Base-by-base conservation (phyloP, 2,329 filamentous ascomycete species). In the Penicillium sp. region DNA sequence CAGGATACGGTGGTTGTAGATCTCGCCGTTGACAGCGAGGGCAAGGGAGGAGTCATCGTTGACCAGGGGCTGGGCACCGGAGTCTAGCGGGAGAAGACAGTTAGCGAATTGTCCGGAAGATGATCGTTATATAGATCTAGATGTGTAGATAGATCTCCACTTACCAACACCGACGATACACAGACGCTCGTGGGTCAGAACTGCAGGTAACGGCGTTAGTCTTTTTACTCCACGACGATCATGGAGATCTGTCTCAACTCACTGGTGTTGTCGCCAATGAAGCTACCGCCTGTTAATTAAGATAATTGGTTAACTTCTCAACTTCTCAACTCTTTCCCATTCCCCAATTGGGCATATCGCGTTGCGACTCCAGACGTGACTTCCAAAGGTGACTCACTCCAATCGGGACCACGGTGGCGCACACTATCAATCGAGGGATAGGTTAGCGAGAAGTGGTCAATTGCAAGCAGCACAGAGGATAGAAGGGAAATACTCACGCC, bases 1-100 rank as follows among this genome's bases (percentile, higher is more conserved):
- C 70, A 99, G 83, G 70, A 96, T 85, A 73, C 93, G 90, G 80
- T 99, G 94, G 87, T 99, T 99, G 84, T 99, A 99, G 75, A 99
- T 99, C 76, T 99, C 94, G 78, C 94, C 94, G 77, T 99, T 99
- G 85, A 97, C 94, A 62, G 94, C 93, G 58, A 99, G 86, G 61
- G 93, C 87, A 68, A 99, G 88, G 67, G 83, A 88, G 63, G 87
- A 88, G 74, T 97, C 93, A 65, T 91, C 87, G 81, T 92, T 97
- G 81, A 93, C 89, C 63, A 99, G 83, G 61, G 94, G 94, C 79
- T 99, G 94, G 48, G 94, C 93, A 73, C 94, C 94, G 69, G 90
- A 93, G 75, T 97, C 93, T 93, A n/a, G 74, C 24, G 40, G 42
- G 56, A 24, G 49, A 16, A 31, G 8, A 11, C 21, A 47, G 40